A percentile compares a stretch with the other conserved stretches of the same genome.
Conservation (phyloP, 2,329 filamentous ascomycete species). For the Pseudocercospora macadamiae region DNA sequence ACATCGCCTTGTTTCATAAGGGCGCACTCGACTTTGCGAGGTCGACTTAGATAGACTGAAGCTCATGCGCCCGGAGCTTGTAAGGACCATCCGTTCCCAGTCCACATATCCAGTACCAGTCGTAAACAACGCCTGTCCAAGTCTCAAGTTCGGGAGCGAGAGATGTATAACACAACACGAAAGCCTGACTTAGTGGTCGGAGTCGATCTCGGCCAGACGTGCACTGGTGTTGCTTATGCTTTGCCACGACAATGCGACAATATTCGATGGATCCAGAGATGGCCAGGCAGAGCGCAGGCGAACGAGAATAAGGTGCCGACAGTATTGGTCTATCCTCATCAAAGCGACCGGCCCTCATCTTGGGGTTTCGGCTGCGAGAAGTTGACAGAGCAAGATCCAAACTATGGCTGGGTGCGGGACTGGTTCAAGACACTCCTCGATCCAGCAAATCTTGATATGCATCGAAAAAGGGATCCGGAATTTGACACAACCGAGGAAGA, state of each 20-base stretch:
- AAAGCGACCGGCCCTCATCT: background rate
- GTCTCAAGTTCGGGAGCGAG: background rate
- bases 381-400: slow-evolving; percentile 5
- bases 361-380: slow-evolving; percentile 23
- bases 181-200: background rate
- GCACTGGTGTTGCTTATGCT: slow-evolving; percentile 4
- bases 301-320: slow-evolving; percentile 24
- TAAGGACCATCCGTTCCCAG: too few species aligned
- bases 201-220: slow-evolving; percentile 2
- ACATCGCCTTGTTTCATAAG: background rate
- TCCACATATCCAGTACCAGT: too few species aligned
- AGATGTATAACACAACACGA: background rate
- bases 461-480: slow-evolving; percentile 4
- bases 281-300: slow-evolving; percentile 21
- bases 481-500: slow-evolving; percentile 11
- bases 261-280: slow-evolving; percentile 17
- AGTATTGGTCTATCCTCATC: slow-evolving; percentile 12
- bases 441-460: slow-evolving; percentile 15
- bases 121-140: too few species aligned
- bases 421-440: slow-evolving; percentile 18
- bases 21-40: too few species aligned
- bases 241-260: slow-evolving; percentile 6
- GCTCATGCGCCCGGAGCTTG: too few species aligned
- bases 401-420: slow-evolving; percentile 7
- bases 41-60: too few species aligned